These are phyloP conservation scores for Ceratobasidium sp. DNA, from an alignment of 1,284 basidiomycete genomes.

Conservation along the genomic window DNA sequence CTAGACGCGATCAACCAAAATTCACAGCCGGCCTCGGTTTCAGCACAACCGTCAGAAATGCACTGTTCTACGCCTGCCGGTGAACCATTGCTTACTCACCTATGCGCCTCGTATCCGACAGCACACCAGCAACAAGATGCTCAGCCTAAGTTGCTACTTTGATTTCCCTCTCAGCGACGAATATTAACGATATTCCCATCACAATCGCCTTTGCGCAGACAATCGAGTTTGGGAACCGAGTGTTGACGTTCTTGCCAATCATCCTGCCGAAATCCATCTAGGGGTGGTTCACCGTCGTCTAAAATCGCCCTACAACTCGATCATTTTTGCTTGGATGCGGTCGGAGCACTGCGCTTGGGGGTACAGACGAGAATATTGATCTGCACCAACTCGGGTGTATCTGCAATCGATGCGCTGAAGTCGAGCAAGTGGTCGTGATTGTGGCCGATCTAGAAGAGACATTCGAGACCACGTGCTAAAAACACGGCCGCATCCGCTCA, in stretches of 20 bases:
- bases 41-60: background rate
- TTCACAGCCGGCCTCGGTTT: background rate
- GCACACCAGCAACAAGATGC: background rate
- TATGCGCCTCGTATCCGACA: background rate
- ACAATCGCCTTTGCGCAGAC: background rate
- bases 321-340: background rate
- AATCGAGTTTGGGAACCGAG: conserved; percentile 3
- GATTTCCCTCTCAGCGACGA: background rate
- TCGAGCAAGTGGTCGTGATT: background rate
- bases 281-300: background rate
- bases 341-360: background rate
- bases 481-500: background rate
- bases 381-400: background rate
- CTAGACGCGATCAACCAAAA: background rate
- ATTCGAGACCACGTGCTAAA: background rate
- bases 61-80: background rate
- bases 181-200: background rate
- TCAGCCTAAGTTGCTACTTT: background rate
- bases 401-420: background rate
- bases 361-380: background rate
- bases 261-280: background rate
- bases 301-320: background rate
- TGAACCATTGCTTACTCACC: background rate
- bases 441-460: background rate
- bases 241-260: background rate